Base-by-base conservation (phyloP, 306 rosid species). In the Medicago lupulina region DNA sequence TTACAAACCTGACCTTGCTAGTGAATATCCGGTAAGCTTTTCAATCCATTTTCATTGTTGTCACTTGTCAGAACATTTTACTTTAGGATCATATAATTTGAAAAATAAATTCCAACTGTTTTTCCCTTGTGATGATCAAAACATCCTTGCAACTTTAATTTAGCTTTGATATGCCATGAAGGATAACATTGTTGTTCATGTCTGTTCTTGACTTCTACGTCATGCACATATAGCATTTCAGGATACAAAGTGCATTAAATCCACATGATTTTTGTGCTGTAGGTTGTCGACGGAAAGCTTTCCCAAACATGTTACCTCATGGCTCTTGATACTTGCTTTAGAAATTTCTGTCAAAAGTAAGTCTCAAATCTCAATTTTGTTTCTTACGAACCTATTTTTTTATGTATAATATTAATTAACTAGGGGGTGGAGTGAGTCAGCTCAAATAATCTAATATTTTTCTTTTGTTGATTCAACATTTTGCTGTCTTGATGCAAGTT, bases 231-330 rank as follows among this genome's bases (percentile, higher is more conserved):
- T 43, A 59, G 28, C 34, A 77, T 80, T 75, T 79, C 40, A 64
- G 77, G 70, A 78, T 86, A n/a, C 71, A 60, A 70, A 25, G 66
- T 81, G 53, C 62, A 46, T 44, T 79, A 51, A 71, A 57, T 62
- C 73, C 46, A 28, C 61, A 67, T 77, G 10, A n/a, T 79, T 49
- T 50, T 23, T 61, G 39, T 73, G 74, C 75, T 83, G 70, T 81
- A 95, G 99, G 97, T 95, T 73, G 99, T 95, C 14, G 99, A 95
- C 69, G 99, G 99, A 54, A 95, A 95, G 63, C 99, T 95, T 79
- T 95, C 99, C 53, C 99, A 95, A 79, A 92, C 99, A 55, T 95
- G 99, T 78, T 95, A 95, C 82, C 91, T 95, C 59, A 85, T 88
- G 91, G 98, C 99, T 58, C 86, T 95, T 69, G 99, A 95, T 88